These are phyloP conservation scores for Ambrosia hybrid DNA, from an alignment of 140 eudicot genomes.

Conservation along the genomic window DNA sequence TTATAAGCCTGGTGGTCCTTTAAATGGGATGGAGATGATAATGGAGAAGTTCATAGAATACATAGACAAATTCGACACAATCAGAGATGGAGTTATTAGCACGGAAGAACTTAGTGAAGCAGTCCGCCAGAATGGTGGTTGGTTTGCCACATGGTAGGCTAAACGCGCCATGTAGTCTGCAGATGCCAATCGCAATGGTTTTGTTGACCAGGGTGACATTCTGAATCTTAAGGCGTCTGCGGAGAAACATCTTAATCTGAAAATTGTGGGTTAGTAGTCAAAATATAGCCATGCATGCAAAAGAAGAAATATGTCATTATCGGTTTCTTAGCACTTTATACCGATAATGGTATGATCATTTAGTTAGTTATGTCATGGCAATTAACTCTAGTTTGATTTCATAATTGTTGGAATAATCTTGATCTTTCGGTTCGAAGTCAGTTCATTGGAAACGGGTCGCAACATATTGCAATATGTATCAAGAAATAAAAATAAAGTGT, in stretches of 20 bases:
- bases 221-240: slow-evolving; percentile 24
- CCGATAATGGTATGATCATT: not conserved
- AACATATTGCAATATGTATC: no score
- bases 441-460: no score
- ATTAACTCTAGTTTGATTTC: not conserved
- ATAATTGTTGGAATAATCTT: not conserved
- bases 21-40: slow-evolving; percentile 23
- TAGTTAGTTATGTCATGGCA: not conserved
- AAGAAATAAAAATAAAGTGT: no score
- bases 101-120: slow-evolving; percentile 25
- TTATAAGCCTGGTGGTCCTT: no score
- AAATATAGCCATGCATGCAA: not conserved
- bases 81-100: slow-evolving; percentile 17
- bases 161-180: slow-evolving; percentile 19
- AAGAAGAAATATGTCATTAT: not conserved
- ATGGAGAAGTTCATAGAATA: slow-evolving; percentile 7
- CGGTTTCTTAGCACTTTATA: not conserved
- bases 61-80: not conserved
- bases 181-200: slow-evolving; percentile 14
- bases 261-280: slow-evolving; percentile 21
- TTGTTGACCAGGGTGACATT: slow-evolving; percentile 17
- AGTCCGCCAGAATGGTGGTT: slow-evolving; percentile 1
- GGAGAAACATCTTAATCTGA: slow-evolving; percentile 27
- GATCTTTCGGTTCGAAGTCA: no score
- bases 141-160: slow-evolving; percentile 23